A percentile compares a stretch with the other conserved stretches of the same genome.
Conservation (phyloP, 139 green algal species). For the Picochlorum sp. region DNA sequence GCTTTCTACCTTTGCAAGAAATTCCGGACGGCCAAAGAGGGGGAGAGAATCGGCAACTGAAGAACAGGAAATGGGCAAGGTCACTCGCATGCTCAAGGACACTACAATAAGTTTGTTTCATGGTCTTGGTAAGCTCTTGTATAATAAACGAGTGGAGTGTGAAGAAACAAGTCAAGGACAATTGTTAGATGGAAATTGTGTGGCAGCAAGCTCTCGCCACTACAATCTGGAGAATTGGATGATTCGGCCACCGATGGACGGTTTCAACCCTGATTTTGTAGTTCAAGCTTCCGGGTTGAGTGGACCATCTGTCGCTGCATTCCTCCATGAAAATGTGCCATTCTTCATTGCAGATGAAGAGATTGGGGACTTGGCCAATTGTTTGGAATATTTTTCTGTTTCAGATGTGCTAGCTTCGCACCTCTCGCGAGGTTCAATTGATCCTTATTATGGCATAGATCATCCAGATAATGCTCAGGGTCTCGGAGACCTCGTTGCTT, state of each 20-base stretch:
- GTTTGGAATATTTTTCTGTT: conserved; percentile 32
- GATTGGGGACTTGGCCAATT: conserved; percentile 29
- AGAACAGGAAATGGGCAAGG: background rate
- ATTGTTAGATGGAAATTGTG: background rate
- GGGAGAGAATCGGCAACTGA: background rate
- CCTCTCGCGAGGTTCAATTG: background rate
- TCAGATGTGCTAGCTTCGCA: conserved; percentile 9
- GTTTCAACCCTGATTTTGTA: conserved; percentile 39
- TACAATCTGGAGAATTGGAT: conserved; percentile 1
- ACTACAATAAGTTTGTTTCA: conserved; percentile 55
- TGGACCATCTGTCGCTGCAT: conserved; percentile 26
- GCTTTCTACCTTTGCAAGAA: background rate
- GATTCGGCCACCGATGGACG: conserved; percentile 11
- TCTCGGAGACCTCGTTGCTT: conserved; percentile 17
- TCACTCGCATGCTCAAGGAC: conserved; percentile 23
- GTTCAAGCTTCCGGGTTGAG: conserved; percentile 33
- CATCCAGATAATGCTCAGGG: background rate
- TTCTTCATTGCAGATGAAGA: conserved; percentile 32
- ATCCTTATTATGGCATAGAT: background rate
- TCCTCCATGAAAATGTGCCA: conserved; percentile 56
- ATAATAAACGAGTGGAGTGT: conserved; percentile 53
- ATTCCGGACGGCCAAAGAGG: background rate
- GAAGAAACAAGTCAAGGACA: background rate
- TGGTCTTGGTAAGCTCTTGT: conserved; percentile 69
- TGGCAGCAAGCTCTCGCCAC: background rate